Percentiles rank a stretch among this genome's conserved stretches.
Evolutionary conservation across 805 yeast genomes (phyloP).

Genomic region (Pichia scutulata): DNA sequence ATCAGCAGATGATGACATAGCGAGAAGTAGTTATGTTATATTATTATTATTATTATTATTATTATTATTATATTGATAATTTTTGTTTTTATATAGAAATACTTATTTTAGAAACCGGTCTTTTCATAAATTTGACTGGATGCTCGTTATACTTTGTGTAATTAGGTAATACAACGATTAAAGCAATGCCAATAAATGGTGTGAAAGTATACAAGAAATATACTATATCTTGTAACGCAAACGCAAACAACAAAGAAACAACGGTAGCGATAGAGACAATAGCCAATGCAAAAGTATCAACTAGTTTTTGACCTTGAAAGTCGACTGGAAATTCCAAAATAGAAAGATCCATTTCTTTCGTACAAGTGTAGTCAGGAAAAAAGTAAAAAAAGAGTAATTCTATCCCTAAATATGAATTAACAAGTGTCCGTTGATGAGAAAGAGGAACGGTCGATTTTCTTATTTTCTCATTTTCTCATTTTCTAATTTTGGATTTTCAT

Average conservation of each 20-base stretch:
- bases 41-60: not conserved
- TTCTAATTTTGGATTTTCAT: not conserved
- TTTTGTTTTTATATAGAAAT: not conserved
- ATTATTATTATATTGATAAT: not conserved
- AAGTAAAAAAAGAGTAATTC: not conserved
- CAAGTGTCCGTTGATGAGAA: not conserved
- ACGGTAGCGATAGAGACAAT: slow-evolving; percentile 28
- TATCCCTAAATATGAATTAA: not conserved
- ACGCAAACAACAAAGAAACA: slow-evolving; percentile 42
- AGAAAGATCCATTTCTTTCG: slow-evolving; percentile 1
- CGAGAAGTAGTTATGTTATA: not conserved
- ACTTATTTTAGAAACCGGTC: slow-evolving; percentile 4
- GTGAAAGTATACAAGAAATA: slow-evolving; percentile 34
- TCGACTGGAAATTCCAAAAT: slow-evolving; percentile 32
- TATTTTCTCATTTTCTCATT: not conserved
- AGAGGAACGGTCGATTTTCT: not conserved
- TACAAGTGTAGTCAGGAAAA: not conserved
- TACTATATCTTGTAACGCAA: slow-evolving; percentile 36
- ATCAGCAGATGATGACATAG: not conserved
- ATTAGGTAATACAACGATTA: slow-evolving; percentile 44
- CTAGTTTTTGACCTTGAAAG: slow-evolving; percentile 45
- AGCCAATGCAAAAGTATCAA: slow-evolving; percentile 26
- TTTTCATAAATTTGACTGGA: slow-evolving; percentile 40
- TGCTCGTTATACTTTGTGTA: slow-evolving; percentile 48
- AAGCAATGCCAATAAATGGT: slow-evolving; percentile 27